These are phyloP conservation scores for Acorus calamus DNA, from an alignment of 106 monocot species.

Conservation along the genomic window DNA sequence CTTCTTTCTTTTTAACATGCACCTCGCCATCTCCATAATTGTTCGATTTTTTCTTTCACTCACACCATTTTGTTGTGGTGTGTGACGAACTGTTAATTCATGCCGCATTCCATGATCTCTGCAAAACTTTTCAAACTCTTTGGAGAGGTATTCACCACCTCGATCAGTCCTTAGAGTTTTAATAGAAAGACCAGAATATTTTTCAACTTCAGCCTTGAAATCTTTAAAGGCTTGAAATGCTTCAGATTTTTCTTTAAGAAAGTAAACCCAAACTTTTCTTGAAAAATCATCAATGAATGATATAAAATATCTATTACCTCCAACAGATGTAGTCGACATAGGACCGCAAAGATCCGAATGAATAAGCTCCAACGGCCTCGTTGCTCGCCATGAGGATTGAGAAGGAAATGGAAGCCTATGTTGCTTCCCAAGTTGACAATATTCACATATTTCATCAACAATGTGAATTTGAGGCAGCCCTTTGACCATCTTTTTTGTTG, in stretches of 20 bases:
- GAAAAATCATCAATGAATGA: too few species aligned
- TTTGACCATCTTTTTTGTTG: conserved; percentile 5
- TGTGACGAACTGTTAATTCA: not conserved
- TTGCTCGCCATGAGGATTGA: not conserved
- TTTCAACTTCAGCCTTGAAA: too few species aligned
- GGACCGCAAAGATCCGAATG: not conserved
- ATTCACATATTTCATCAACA: not conserved
- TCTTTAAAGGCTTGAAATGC: too few species aligned
- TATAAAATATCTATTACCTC: not conserved
- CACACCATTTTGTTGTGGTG: conserved; percentile 3
- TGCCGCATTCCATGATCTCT: not conserved
- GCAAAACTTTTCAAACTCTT: not conserved
- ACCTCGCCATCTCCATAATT: conserved; percentile 1
- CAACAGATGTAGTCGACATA: not conserved
- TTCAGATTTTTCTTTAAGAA: too few species aligned
- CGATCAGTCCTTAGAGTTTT: not conserved
- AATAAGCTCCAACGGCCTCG: not conserved
- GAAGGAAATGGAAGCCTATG: conserved; percentile 1
- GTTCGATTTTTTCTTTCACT: conserved; percentile 1
- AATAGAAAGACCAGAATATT: too few species aligned
- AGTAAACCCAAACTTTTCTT: too few species aligned
- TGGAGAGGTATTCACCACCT: not conserved
- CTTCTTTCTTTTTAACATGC: conserved; percentile 1
- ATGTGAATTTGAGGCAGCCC: conserved; percentile 1
- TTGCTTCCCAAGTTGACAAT: conserved; percentile 9